Evolutionary conservation across 1,284 basidiomycete species (phyloP), one percentile per base, ranked within the genome.

Genomic region (Trametes pubescens): DNA sequence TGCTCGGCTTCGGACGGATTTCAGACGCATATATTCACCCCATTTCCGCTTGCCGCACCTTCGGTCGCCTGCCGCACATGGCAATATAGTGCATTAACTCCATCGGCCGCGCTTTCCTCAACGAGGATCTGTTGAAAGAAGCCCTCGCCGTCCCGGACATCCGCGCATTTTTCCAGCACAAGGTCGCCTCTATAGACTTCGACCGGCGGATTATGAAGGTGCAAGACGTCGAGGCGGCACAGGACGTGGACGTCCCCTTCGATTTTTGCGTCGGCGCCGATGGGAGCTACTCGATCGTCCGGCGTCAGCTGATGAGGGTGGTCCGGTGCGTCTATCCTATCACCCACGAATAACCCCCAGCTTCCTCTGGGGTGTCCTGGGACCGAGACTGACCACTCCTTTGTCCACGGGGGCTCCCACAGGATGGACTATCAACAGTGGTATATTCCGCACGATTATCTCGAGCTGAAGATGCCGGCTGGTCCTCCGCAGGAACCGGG

Each of bases 391-490:
- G 61, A 66, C 59, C 34, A 46, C 56, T 35, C 49, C 57, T 51
- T 21, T 62, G 68, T 35, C 59, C 62, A 55, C 49, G 61, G 63
- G 40, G 68, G 56, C 71, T 72, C 73, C 75, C 38, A 62, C 75
- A 95, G 95, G 78, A 93, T 98, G 90, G 87, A 98, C 82, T 98
- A 92, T 80, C 87, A 91, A 72, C 96, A 99, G 79, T 88, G 92
- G 75, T 99, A 97, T 80, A 95, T 99, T 75, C 90, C 90, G 65
- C 94, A 98, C 75, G 94, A 95, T 73, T 99, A 99, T 80, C 84
- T 99, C 72, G 97, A 99, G 83, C 86, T 99, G 59, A 94, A 91
- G 80, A 96, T 99, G 86, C 94, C 95, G 69, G 84, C 96, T 72
- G 91, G 91, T 63, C 79, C 82, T 62, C 68, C 72, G 48, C 68